Evolutionary conservation across 768 basidiomycete species (phyloP).

Genomic region (Lyophyllum atratum): DNA sequence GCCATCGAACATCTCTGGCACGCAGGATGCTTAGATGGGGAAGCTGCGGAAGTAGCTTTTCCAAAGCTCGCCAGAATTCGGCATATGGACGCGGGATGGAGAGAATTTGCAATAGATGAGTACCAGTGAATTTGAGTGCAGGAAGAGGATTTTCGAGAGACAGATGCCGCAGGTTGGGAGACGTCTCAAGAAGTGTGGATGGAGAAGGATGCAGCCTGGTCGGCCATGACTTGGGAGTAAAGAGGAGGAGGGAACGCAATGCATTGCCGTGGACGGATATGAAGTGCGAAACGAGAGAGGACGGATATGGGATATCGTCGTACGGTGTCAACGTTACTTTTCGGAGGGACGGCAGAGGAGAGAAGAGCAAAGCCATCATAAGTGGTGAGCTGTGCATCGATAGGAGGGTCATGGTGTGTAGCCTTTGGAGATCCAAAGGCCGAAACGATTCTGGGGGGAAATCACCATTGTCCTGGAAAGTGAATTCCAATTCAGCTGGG

Average conservation of each 20-base stretch:
- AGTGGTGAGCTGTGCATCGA: constrained; percentile 70
- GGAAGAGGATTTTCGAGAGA: constrained; percentile 76
- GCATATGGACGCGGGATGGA: constrained; percentile 74
- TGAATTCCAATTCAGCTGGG: constrained; percentile 46
- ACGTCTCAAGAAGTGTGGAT: constrained; percentile 43
- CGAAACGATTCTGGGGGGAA: constrained; percentile 34
- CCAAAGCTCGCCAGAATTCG: constrained; percentile 59
- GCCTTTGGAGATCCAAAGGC: constrained; percentile 54
- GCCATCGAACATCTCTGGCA: constrained; percentile 71
- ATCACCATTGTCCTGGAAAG: constrained; percentile 22
- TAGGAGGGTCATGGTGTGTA: constrained; percentile 62
- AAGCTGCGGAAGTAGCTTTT: constrained; percentile 54
- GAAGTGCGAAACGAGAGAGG: constrained; percentile 58
- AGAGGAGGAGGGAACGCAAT: constrained; percentile 64
- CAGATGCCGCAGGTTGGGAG: constrained; percentile 64
- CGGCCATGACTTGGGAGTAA: constrained; percentile 72
- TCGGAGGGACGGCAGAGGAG: constrained; percentile 61
- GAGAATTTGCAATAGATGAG: constrained; percentile 58
- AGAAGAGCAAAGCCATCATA: constrained; percentile 56
- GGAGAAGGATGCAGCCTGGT: constrained; percentile 60
- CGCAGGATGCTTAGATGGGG: constrained; percentile 60
- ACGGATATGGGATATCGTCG: constrained; percentile 62
- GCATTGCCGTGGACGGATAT: constrained; percentile 57
- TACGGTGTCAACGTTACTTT: constrained; percentile 76
- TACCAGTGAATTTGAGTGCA: constrained; percentile 33